phyloP scores from a whole-genome alignment of 2,329 filamentous ascomycete genomes.

The Penicillium sp. region DNA sequence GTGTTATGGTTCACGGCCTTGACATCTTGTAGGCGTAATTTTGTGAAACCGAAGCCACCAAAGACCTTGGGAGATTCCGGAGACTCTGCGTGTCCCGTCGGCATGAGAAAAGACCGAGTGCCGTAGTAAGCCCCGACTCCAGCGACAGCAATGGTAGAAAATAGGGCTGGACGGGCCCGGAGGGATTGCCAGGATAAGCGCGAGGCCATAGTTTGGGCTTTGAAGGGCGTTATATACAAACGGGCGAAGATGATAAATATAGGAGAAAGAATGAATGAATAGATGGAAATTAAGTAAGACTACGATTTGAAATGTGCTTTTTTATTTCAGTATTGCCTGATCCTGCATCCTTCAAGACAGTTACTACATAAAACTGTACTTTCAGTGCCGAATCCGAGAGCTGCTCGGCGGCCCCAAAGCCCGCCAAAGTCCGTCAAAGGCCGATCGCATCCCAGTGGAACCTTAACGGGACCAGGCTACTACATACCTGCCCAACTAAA shows the following conservation, averaged over 20 bases:
- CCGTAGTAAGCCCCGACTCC: slow-evolving; percentile 18
- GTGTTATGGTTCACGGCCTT: slow-evolving; percentile 59
- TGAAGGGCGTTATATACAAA: not conserved
- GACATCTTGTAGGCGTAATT: slow-evolving; percentile 7
- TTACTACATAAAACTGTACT: not conserved
- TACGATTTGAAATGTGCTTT: not conserved
- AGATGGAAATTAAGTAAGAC: not conserved
- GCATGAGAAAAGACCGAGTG: slow-evolving; percentile 12
- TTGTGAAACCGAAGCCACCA: slow-evolving; percentile 15
- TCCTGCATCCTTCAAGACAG: not conserved
- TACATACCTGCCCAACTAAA: not conserved
- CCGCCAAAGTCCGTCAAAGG: slow-evolving; percentile 17
- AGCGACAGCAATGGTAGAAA: slow-evolving; percentile 12
- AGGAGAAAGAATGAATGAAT: not conserved
- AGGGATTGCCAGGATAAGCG: slow-evolving; percentile 13
- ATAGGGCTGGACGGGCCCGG: slow-evolving; percentile 8
- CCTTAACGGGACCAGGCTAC: not conserved
- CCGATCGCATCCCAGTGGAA: slow-evolving; percentile 6
- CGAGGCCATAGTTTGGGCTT: slow-evolving; percentile 12
- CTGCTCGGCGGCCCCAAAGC: slow-evolving; percentile 5
- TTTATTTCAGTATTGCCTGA: not conserved
- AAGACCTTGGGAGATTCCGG: slow-evolving; percentile 16
- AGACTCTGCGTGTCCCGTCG: slow-evolving; percentile 21
- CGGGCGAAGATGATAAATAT: not conserved
- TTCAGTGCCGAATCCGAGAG: not conserved